Conservation (phyloP, 345 rosid genomes). For the Mangifera indica region DNA sequence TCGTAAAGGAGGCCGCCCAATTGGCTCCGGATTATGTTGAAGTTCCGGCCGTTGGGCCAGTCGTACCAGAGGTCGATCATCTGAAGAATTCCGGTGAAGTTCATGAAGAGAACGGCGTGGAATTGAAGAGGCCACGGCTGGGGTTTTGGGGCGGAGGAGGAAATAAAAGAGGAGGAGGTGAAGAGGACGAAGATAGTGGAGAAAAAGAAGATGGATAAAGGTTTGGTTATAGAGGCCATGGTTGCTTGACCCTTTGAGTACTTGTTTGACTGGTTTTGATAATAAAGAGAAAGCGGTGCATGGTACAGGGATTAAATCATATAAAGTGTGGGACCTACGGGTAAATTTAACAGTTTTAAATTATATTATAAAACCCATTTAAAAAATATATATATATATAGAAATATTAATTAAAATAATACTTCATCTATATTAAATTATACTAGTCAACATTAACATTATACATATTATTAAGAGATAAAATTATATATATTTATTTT, state of each 20-base stretch:
- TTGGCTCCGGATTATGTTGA: slow-evolving; percentile 55
- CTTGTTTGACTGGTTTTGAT: too few relatives aligned
- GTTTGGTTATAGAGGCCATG: neutral
- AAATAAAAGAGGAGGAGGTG: neutral
- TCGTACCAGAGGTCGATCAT: slow-evolving; percentile 65
- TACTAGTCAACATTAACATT: too few relatives aligned
- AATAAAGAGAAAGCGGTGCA: neutral
- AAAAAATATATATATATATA: too few relatives aligned
- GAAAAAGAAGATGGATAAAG: slow-evolving; percentile 13
- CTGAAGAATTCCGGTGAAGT: slow-evolving; percentile 41
- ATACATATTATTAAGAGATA: too few relatives aligned
- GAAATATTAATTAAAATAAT: too few relatives aligned
- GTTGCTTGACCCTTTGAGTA: neutral
- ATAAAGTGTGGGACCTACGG: too few relatives aligned
- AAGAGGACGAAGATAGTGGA: slow-evolving; percentile 15
- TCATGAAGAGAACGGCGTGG: slow-evolving; percentile 52
- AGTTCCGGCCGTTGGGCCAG: slow-evolving; percentile 58
- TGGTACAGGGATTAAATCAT: neutral
- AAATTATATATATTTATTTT: too few relatives aligned
- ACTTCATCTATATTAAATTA: too few relatives aligned
- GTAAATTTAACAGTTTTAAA: too few relatives aligned
- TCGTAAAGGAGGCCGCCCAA: slow-evolving; percentile 47
- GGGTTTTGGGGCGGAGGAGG: slow-evolving; percentile 31
- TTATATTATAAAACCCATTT: too few relatives aligned
- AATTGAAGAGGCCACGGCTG: slow-evolving; percentile 52